A percentile compares a stretch with the other conserved stretches of the same genome.
phyloP scores from a whole-genome alignment of 306 rosid species.

The Abrus precatorius region DNA sequence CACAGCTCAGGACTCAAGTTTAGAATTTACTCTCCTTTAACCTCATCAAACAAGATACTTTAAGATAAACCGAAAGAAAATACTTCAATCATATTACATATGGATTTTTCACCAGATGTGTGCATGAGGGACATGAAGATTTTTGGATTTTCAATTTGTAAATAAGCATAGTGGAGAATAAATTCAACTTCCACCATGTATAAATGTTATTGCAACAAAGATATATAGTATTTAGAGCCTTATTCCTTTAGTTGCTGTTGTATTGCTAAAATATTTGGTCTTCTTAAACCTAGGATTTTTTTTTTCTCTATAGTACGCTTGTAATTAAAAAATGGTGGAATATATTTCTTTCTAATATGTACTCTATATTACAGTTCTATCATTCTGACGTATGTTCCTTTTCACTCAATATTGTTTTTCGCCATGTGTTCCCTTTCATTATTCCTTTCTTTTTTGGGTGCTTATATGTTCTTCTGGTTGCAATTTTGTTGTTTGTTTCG shows the following conservation, averaged over 20 bases:
- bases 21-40: background rate
- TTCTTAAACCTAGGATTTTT: background rate
- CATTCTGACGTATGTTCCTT: background rate
- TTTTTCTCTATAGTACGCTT: background rate
- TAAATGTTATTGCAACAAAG: background rate
- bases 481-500: background rate
- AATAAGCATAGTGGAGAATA: background rate
- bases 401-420: background rate
- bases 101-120: background rate
- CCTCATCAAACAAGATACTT: background rate
- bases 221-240: constrained; percentile 2
- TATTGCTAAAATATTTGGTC: constrained; percentile 8
- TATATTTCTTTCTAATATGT: background rate
- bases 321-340: constrained; percentile 1
- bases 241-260: background rate
- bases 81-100: background rate
- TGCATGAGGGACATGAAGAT: background rate
- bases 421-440: background rate
- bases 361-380: background rate
- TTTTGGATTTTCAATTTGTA: constrained; percentile 11
- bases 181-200: constrained; percentile 3
- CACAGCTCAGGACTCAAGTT: background rate
- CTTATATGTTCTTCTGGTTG: constrained; percentile 1
- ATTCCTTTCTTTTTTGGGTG: background rate
- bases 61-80: background rate